Percentiles rank a stretch among this genome's conserved stretches.
phyloP scores from a whole-genome alignment of 2,329 filamentous ascomycete species.

The Stemphylium beticola region DNA sequence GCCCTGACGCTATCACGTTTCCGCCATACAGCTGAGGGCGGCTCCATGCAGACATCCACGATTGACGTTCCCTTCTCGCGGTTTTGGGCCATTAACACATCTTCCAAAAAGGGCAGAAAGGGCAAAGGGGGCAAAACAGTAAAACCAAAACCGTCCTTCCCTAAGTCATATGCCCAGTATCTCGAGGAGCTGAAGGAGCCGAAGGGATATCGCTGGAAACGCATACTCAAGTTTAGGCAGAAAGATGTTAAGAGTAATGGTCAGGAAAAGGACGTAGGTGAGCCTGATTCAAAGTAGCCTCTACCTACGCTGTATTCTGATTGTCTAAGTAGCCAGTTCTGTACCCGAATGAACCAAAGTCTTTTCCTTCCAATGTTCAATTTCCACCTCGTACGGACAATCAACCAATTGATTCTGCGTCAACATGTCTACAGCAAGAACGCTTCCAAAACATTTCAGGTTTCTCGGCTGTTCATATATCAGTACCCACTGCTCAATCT shows the following conservation, averaged over 20 bases:
- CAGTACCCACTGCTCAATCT: too few relatives aligned
- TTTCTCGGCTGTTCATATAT: too few relatives aligned
- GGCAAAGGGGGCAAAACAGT: too few relatives aligned
- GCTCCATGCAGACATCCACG: constrained; percentile 47
- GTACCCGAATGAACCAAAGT: not conserved
- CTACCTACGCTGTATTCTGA: constrained; percentile 8
- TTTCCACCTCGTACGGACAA: not conserved
- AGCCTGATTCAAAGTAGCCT: constrained; percentile 10
- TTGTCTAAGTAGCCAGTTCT: constrained; percentile 10
- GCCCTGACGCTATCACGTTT: constrained; percentile 50
- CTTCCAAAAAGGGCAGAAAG: too few relatives aligned
- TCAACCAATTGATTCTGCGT: not conserved
- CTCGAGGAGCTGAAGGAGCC: not conserved
- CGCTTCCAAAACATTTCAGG: not conserved
- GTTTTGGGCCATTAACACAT: constrained; percentile 24
- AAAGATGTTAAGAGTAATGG: not conserved
- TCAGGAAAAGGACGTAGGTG: constrained; percentile 15
- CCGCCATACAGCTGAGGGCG: not conserved
- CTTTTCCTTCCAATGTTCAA: not conserved
- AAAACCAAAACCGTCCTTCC: too few relatives aligned
- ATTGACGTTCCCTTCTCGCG: constrained; percentile 58
- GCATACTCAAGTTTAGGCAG: not conserved
- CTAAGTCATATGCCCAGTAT: not conserved
- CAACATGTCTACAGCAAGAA: not conserved
- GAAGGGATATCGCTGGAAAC: not conserved